Conservation (phyloP, 2,329 filamentous ascomycete genomes). For the Mariannaea elegans region DNA sequence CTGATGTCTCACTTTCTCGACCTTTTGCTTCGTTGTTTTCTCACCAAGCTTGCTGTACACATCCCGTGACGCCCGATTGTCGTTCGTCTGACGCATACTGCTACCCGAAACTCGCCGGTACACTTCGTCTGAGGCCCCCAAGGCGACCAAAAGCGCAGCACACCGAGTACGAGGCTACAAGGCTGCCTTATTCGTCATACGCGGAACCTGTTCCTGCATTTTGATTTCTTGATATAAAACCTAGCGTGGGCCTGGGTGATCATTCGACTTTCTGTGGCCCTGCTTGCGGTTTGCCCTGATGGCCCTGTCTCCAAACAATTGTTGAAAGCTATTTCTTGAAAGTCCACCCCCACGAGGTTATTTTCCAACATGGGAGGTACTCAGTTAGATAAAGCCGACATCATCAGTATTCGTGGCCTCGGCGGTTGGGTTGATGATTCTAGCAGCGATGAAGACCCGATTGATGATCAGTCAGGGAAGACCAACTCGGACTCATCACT, state of each 20-base stretch:
- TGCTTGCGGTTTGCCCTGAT: no score
- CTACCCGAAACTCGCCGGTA: no score
- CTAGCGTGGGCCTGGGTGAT: background rate
- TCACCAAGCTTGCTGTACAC: no score
- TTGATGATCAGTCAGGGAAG: background rate
- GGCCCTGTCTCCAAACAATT: no score
- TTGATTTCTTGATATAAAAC: constrained; percentile 1
- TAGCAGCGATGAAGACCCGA: background rate
- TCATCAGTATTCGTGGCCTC: constrained; percentile 2
- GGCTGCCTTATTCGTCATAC: background rate
- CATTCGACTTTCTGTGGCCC: background rate
- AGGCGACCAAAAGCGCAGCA: no score
- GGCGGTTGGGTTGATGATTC: constrained; percentile 7
- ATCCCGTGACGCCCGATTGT: no score
- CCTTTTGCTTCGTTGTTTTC: no score
- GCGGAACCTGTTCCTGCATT: background rate
- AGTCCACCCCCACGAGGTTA: no score
- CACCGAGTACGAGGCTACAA: constrained; percentile 16
- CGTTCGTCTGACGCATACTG: no score
- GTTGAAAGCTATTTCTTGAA: no score
- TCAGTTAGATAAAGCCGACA: background rate
- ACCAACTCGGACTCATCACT: no score
- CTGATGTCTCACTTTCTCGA: background rate
- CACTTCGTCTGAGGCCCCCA: no score
- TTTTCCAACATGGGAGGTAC: constrained; percentile 5